Conservation (phyloP, 2,329 filamentous ascomycete genomes). For the Cladophialophora chaetospira region DNA sequence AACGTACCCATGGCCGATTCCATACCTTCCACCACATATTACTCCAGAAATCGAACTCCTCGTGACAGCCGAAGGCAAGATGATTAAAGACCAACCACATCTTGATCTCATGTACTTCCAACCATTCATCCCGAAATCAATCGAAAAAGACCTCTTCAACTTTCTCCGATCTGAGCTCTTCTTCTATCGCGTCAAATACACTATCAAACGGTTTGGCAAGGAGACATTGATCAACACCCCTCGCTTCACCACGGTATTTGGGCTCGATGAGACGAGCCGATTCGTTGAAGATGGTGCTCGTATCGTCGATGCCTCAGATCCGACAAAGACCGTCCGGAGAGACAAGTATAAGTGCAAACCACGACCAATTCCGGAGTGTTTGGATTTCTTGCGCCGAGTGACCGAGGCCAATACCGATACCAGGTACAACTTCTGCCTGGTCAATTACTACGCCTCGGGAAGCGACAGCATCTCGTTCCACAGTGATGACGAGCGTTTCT, state of each 20-base stretch:
- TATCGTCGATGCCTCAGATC: slow-evolving; percentile 22
- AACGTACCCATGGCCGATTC: slow-evolving; percentile 57
- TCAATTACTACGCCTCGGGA: slow-evolving; percentile 81
- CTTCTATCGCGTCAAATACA: slow-evolving; percentile 75
- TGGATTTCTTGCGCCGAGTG: slow-evolving; percentile 63
- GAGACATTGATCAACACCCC: slow-evolving; percentile 65
- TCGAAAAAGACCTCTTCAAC: slow-evolving; percentile 64
- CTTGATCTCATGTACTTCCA: slow-evolving; percentile 75
- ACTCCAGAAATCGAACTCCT: slow-evolving; percentile 41
- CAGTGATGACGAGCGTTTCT: slow-evolving; percentile 77
- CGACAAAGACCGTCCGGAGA: slow-evolving; percentile 42
- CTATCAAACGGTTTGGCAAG: slow-evolving; percentile 65
- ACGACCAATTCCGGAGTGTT: slow-evolving; percentile 69
- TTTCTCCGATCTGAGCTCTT: slow-evolving; percentile 72
- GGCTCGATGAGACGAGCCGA: slow-evolving; percentile 63
- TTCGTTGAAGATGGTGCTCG: slow-evolving; percentile 46
- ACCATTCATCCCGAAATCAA: slow-evolving; percentile 65
- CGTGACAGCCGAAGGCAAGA: slow-evolving; percentile 53
- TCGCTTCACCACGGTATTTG: slow-evolving; percentile 64
- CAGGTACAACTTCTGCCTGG: slow-evolving; percentile 75
- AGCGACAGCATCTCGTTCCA: slow-evolving; percentile 78
- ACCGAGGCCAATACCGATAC: slow-evolving; percentile 68
- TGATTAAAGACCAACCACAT: slow-evolving; percentile 68
- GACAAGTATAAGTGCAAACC: slow-evolving; percentile 63
- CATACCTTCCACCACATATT: slow-evolving; percentile 50